A percentile compares a stretch with the other conserved stretches of the same genome.
Conservation (phyloP, 2,329 filamentous ascomycete species). For the Sporothrix luriei region DNA sequence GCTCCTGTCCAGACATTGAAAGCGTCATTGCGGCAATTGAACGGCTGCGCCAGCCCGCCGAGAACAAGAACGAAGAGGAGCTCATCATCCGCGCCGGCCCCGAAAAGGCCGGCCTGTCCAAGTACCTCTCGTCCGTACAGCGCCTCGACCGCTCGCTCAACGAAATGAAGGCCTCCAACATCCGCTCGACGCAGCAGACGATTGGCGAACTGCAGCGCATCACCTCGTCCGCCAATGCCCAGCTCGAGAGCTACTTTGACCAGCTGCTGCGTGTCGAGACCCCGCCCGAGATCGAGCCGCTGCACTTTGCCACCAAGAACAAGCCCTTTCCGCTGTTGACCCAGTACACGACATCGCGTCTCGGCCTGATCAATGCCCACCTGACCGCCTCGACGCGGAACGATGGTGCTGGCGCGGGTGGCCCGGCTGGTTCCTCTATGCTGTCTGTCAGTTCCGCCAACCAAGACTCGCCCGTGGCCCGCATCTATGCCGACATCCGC, state of each 20-base stretch:
- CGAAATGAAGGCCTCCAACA: constrained; percentile 85
- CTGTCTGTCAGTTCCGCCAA: constrained; percentile 38
- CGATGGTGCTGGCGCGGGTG: constrained; percentile 40
- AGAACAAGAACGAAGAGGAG: constrained; percentile 90
- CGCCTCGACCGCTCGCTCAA: constrained; percentile 80
- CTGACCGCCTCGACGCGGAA: constrained; percentile 63
- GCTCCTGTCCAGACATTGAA: constrained; percentile 64
- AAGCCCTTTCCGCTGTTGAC: constrained; percentile 78
- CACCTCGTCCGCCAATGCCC: constrained; percentile 75
- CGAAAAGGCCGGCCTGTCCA: constrained; percentile 75
- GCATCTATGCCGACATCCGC: constrained; percentile 82
- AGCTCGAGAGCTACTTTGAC: constrained; percentile 83
- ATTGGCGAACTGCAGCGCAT: constrained; percentile 77
- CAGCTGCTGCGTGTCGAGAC: constrained; percentile 75
- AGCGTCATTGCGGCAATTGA: constrained; percentile 84
- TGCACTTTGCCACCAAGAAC: constrained; percentile 91
- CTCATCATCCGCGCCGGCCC: constrained; percentile 87
- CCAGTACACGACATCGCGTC: constrained; percentile 71
- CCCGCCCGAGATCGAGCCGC: constrained; percentile 77
- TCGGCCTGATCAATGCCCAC: constrained; percentile 78
- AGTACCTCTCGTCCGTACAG: constrained; percentile 87
- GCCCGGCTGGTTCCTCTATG: constrained; percentile 65
- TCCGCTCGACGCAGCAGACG: constrained; percentile 88
- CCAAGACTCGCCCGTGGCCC: constrained; percentile 71
- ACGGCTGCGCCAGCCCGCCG: constrained; percentile 82